phyloP scores from a whole-genome alignment of 2,329 filamentous ascomycete species.

The Zymoseptoria crescenta region DNA sequence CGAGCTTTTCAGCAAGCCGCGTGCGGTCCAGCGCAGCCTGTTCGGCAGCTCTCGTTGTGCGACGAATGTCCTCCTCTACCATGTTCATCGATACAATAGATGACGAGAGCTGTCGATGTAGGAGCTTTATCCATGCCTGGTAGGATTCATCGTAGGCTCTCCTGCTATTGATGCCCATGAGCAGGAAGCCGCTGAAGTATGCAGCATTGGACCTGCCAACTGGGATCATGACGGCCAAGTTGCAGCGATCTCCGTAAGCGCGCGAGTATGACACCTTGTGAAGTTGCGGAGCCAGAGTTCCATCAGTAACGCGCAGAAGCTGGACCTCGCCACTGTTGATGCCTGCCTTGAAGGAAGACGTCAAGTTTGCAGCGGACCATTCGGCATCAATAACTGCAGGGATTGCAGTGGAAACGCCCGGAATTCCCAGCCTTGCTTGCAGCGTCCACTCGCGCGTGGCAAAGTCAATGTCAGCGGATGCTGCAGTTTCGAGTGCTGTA shows the following conservation, averaged over 20 bases:
- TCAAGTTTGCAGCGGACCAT: slow-evolving; percentile 7
- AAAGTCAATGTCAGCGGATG: not conserved
- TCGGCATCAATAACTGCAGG: slow-evolving; percentile 4
- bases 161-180: slow-evolving; percentile 32
- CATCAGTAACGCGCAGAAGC: not conserved
- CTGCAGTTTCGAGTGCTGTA: not conserved
- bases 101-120: slow-evolving; percentile 20
- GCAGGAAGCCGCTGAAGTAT: slow-evolving; percentile 14
- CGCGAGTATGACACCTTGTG: slow-evolving; percentile 5
- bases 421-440: slow-evolving; percentile 4
- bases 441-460: slow-evolving; percentile 4
- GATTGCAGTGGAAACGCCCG: not conserved
- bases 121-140: slow-evolving; percentile 28
- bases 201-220: slow-evolving; percentile 19
- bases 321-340: slow-evolving; percentile 17
- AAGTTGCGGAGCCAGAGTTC: not conserved
- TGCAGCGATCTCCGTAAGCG: slow-evolving; percentile 26
- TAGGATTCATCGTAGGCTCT: slow-evolving; percentile 28
- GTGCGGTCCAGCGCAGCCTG: slow-evolving; percentile 10
- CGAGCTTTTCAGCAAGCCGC: slow-evolving; percentile 17
- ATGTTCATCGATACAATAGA: slow-evolving; percentile 26
- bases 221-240: slow-evolving; percentile 28
- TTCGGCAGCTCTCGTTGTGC: slow-evolving; percentile 8
- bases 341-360: slow-evolving; percentile 1
- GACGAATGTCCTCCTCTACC: slow-evolving; percentile 11